Conservation (phyloP, 169 alveolate species). For the Plasmodium vinckei region DNA sequence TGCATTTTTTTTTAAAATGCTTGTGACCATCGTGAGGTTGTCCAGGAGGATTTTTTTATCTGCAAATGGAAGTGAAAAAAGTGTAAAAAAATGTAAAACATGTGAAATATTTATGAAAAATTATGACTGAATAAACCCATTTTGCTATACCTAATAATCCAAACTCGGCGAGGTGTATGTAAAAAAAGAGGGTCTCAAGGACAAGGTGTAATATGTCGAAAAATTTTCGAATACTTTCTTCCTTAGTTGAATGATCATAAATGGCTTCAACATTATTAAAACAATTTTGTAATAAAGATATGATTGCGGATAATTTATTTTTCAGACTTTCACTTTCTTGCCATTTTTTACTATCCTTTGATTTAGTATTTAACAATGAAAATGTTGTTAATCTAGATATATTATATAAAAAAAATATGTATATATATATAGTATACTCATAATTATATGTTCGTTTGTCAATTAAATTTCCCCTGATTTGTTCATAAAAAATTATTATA, state of each 20-base stretch:
- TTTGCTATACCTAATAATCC: conserved; percentile 31
- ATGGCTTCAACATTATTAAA: conserved; percentile 18
- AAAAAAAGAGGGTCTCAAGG: conserved; percentile 24
- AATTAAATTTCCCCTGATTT: neutral
- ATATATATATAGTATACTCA: conserved; percentile 15
- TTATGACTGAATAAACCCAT: no score
- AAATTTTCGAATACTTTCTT: neutral
- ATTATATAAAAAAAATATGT: conserved; percentile 36
- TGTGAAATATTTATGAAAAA: no score
- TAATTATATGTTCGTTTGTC: neutral
- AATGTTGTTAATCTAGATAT: conserved; percentile 33
- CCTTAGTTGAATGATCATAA: conserved; percentile 2
- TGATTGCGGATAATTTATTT: neutral
- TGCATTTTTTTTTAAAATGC: conserved; percentile 24
- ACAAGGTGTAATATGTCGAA: conserved; percentile 22
- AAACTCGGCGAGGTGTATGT: conserved; percentile 25
- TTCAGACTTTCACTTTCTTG: neutral
- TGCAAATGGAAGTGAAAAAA: no score
- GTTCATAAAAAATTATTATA: conserved; percentile 16
- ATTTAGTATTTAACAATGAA: conserved; percentile 21
- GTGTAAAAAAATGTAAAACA: no score
- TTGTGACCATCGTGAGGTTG: conserved; percentile 6
- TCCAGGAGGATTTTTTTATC: conserved; percentile 9
- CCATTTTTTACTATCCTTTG: no score
- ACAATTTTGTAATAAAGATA: neutral